Conservation (phyloP, 2,329 filamentous ascomycete species). For the Alternaria gansuensis region DNA sequence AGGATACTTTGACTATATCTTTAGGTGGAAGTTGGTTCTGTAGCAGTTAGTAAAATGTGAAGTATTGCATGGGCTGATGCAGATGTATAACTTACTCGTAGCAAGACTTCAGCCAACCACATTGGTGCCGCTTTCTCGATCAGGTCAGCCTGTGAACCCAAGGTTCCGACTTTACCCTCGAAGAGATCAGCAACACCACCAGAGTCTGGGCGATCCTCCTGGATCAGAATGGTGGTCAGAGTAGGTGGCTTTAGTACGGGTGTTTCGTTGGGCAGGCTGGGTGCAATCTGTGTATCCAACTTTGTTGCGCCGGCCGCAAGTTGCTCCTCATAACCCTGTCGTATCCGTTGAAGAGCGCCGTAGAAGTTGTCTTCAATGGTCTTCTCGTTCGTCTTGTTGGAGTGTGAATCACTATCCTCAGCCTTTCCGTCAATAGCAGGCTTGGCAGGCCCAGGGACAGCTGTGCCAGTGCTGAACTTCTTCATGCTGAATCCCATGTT, state of each 20-base stretch:
- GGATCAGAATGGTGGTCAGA: conserved; percentile 69
- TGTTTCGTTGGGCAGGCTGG: conserved; percentile 76
- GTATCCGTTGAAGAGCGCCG: conserved; percentile 76
- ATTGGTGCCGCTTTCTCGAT: conserved; percentile 87
- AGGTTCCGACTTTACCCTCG: conserved; percentile 81
- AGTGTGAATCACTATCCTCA: conserved; percentile 67
- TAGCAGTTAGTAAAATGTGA: neutral
- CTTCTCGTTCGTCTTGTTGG: conserved; percentile 70
- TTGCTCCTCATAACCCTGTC: conserved; percentile 75
- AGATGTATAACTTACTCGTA: conserved; percentile 63
- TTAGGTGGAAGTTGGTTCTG: conserved; percentile 83
- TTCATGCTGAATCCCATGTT: conserved; percentile 82
- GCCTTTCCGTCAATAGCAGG: conserved; percentile 78
- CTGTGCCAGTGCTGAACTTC: conserved; percentile 75
- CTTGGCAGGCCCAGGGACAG: conserved; percentile 70
- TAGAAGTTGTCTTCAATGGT: conserved; percentile 78
- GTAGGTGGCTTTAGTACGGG: conserved; percentile 77
- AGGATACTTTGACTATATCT: conserved; percentile 96
- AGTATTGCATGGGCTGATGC: no score
- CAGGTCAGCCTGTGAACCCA: conserved; percentile 79
- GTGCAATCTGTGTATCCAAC: conserved; percentile 71
- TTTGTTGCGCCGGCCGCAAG: conserved; percentile 60
- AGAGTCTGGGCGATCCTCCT: conserved; percentile 70
- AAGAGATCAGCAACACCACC: conserved; percentile 84
- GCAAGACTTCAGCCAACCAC: conserved; percentile 89